Base-by-base conservation (phyloP, 2,329 filamentous ascomycete species). In the Trichoderma polysporum region DNA sequence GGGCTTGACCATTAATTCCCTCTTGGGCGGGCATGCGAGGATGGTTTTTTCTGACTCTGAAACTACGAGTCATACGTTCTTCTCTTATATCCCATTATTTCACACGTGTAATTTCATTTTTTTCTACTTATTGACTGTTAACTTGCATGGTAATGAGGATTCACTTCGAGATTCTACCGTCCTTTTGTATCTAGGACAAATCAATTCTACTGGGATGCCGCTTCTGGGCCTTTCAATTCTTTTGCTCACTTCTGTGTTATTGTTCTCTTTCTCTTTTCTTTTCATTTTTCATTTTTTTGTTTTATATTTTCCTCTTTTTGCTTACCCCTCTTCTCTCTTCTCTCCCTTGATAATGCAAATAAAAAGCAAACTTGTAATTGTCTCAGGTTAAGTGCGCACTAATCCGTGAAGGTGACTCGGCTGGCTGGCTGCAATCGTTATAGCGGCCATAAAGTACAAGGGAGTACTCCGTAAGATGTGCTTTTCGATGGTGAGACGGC, bases 51-150 rank as follows among this genome's bases (percentile, higher is more conserved):
- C 49, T 35, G 52, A 64, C 63, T 54, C 66, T 66, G 49, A 56
- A 66, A 59, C 37, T 35, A 45, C 22, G 69, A 57, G 57, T 66
- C 56, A 56, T 58, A 58, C 59, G 64, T 69, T 71, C 69, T 68
- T 68, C 69, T 59, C 64, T 64, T 69, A 53, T 66, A 65, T 68
- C 66, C 60, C 68, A 52, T 62, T 70, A 68, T 69, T 69, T 67
- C 68, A 70, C 66, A 69, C 56, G 54, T 68, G 69, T 70, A 70
- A 69, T 69, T 69, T 68, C 68, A 68, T 58, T 66, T 68, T 65
- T 66, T 61, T 64, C 66, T 65, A 61, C 53, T 58, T 65, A 64
- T 50, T 67, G 59, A 67, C 45, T 66, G 60, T 62, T 63, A 67
- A 67, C 54, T 67, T 64, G 66, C 66, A 67, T 64, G 59, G 53